A percentile compares a stretch with the other conserved stretches of the same genome.
Evolutionary conservation across 208 protist species (phyloP).

Genomic region (Trypanosoma conorhini): DNA sequence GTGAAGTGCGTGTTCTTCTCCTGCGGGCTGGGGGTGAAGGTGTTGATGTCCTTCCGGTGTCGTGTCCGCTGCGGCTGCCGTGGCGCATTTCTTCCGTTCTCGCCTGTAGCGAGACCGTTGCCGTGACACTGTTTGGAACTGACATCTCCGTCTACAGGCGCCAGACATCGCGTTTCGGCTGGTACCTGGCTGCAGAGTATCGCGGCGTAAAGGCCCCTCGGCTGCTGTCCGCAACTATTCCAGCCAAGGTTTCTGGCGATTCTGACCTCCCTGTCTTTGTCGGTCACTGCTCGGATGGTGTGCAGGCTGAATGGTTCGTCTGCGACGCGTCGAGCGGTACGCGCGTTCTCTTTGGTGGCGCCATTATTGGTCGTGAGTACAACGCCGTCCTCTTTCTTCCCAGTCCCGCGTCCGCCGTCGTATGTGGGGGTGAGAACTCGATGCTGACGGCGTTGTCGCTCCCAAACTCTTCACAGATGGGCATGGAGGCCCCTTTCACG

Average conservation of each 20-base stretch:
- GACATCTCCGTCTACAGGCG: conserved; percentile 47
- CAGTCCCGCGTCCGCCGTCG: conserved; percentile 24
- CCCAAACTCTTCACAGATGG: background rate
- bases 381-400: conserved; percentile 52
- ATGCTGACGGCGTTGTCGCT: conserved; percentile 34
- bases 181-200: conserved; percentile 45
- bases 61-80: conserved; percentile 45
- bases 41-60: conserved; percentile 6
- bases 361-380: conserved; percentile 66
- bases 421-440: conserved; percentile 72
- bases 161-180: conserved; percentile 18
- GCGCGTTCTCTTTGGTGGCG: conserved; percentile 33
- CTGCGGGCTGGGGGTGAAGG: background rate
- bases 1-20: conserved; percentile 16
- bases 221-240: conserved; percentile 39
- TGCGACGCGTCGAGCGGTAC: conserved; percentile 18
- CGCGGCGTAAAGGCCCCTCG: conserved; percentile 56
- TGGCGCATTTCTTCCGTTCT: conserved; percentile 51
- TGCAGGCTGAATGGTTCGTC: conserved; percentile 20
- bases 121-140: conserved; percentile 51
- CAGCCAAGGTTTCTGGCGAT: background rate
- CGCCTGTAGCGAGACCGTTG: conserved; percentile 24
- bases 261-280: conserved; percentile 23
- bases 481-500: conserved; percentile 25
- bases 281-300: conserved; percentile 71